Evolutionary conservation across 306 rosid genomes (phyloP), one percentile per base, ranked within the genome.

Genomic region (Prunus armeniaca): DNA sequence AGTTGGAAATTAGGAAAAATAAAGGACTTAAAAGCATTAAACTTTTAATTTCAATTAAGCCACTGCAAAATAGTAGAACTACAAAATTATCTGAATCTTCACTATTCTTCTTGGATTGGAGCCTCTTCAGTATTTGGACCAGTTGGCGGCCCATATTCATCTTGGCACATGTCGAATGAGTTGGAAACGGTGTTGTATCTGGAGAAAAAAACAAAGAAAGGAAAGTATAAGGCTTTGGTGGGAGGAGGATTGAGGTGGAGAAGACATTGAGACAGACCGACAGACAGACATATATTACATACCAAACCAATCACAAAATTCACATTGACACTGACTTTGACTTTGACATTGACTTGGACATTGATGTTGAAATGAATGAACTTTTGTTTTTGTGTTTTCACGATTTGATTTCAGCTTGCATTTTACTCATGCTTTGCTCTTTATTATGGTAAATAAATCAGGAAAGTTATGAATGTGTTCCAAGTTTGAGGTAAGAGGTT

Each of bases 271-370:
- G 25, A 47, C 9, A 5, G 64, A 28, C 45, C 19, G 14, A 67
- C 1, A 46, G 38, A 32, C 6, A 0, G 38, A 32, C 6, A 32
- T 32, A 32, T 32, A 32, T 32, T 41, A n/a, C 30, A 15, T 4
- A 55, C 27, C 20, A 60, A 6, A 3, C 61, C n/a, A 56, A 12
- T n/a, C 27, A 56, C 1, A 20, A 8, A 56, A 56, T 56, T 43
- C 25, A 45, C 62, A 17, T 66, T 73, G 78, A 79, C 74, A 10
- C 20, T 64, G 64, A 41, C 65, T 8, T 56, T 56, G 72, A 38
- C 56, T 7, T 51, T 27, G 18, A 65, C 51, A 2, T 18, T 38
- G 28, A 18, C 73, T 10, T 2, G 24, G 22, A 17, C 1, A 5
- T 32, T 32, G 38, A 32, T 32, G 38, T 19, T 65, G 73, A 68